Conservation (phyloP, 495 filamentous ascomycete species). For the Xanthoparmelia taractica region DNA sequence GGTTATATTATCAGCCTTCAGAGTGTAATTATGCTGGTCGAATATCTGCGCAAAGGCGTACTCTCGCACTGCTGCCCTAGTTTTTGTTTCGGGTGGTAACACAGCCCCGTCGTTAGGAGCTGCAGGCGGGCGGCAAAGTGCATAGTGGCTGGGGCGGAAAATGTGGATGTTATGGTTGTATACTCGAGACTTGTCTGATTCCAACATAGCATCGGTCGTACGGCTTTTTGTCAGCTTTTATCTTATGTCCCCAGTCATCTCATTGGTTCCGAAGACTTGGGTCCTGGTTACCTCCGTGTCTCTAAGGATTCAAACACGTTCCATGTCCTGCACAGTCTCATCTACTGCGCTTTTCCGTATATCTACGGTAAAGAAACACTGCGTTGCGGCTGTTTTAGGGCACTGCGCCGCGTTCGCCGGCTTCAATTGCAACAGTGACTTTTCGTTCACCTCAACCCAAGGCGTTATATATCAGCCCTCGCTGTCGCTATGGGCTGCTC, state of each 20-base stretch:
- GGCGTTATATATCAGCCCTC: not conserved
- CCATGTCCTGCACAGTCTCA: not conserved
- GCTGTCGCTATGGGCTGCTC: not conserved
- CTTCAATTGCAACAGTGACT: not conserved
- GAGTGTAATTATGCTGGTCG: not conserved
- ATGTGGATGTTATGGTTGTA: not conserved
- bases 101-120: not conserved
- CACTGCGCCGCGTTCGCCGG: not conserved
- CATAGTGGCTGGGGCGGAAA: not conserved
- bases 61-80: not conserved
- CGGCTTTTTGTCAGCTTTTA: not conserved
- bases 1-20: not conserved
- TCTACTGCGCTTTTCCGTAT: not conserved
- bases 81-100: not conserved
- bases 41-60: not conserved
- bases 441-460: not conserved
- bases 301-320: not conserved
- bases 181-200: not conserved
- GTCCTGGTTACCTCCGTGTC: not conserved
- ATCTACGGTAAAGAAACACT: not conserved
- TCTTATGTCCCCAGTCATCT: not conserved
- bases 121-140: conserved; percentile 3
- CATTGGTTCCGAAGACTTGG: not conserved
- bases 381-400: not conserved
- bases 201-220: not conserved